phyloP scores from a whole-genome alignment of 2,329 filamentous ascomycete species.

The Neobulgaria alba region DNA sequence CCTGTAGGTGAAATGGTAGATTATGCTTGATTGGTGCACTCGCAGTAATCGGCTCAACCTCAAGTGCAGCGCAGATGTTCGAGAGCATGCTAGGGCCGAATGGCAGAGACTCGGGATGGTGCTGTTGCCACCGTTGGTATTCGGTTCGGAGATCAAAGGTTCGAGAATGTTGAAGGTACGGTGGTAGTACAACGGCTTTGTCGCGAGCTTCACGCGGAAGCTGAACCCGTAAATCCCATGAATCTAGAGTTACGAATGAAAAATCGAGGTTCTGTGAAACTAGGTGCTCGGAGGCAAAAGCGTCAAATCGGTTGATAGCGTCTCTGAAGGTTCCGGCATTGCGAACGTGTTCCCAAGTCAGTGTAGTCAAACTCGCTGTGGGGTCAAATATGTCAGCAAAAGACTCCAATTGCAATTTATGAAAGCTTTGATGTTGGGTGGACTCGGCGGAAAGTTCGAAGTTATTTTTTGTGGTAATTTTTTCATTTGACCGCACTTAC shows the following conservation, averaged over 20 bases:
- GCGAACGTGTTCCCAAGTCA: slow-evolving; percentile 98
- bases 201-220: slow-evolving; percentile 94
- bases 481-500: slow-evolving; percentile 50
- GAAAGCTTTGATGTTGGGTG: too few species aligned
- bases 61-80: slow-evolving; percentile 96
- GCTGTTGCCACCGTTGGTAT: slow-evolving; percentile 97
- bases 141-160: slow-evolving; percentile 96
- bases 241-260: slow-evolving; percentile 95
- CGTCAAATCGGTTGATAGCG: slow-evolving; percentile 89
- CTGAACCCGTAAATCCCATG: slow-evolving; percentile 97
- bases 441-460: too few species aligned
- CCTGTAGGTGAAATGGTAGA: slow-evolving; percentile 93
- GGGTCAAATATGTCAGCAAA: slow-evolving; percentile 13
- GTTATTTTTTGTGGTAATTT: slow-evolving; percentile 10
- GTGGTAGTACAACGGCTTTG: slow-evolving; percentile 92
- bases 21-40: slow-evolving; percentile 99
- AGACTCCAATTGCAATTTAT: slow-evolving; percentile 8
- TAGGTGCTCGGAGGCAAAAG: slow-evolving; percentile 87
- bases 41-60: slow-evolving; percentile 95
- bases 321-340: slow-evolving; percentile 96
- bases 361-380: slow-evolving; percentile 86
- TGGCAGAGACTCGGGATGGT: slow-evolving; percentile 93
- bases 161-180: slow-evolving; percentile 94
- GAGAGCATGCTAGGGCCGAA: slow-evolving; percentile 92
- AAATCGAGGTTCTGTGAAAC: slow-evolving; percentile 89